These are phyloP conservation scores for Kalanchoe fedtschenkoi DNA, from an alignment of 164 flowering plant genomes.

Conservation along the genomic window DNA sequence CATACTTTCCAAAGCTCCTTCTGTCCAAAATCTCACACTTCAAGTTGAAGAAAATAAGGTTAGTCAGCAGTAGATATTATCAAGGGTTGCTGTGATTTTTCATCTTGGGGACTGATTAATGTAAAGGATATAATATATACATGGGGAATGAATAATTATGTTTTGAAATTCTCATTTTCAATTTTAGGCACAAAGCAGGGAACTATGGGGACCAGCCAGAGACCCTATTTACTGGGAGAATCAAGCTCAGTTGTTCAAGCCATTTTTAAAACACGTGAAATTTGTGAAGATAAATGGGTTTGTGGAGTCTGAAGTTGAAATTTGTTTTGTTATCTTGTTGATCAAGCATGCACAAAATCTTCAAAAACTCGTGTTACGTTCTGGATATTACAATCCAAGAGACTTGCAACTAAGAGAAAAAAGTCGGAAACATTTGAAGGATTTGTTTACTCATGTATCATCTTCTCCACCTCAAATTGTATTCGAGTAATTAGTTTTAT, in stretches of 20 bases:
- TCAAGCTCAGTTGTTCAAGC: constrained; percentile 20
- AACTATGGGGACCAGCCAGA: constrained; percentile 29
- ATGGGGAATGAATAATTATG: background rate
- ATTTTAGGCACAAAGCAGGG: constrained; percentile 29
- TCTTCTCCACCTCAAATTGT: constrained; percentile 11
- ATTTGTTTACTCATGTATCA: constrained; percentile 14
- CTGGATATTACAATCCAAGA: constrained; percentile 14
- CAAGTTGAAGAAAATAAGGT: constrained; percentile 8
- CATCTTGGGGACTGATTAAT: too few relatives aligned
- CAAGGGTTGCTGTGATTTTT: too few relatives aligned
- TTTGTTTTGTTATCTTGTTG: constrained; percentile 36
- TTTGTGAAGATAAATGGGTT: constrained; percentile 37
- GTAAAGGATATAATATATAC: background rate
- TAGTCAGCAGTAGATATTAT: background rate
- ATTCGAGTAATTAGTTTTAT: constrained; percentile 12
- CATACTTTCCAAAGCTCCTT: constrained; percentile 26
- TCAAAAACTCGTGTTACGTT: constrained; percentile 25
- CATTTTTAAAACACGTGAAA: constrained; percentile 30
- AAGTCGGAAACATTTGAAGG: constrained; percentile 33
- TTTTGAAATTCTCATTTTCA: background rate
- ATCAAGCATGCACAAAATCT: constrained; percentile 40
- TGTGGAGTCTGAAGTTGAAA: constrained; percentile 28
- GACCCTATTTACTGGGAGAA: constrained; percentile 43
- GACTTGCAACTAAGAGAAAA: constrained; percentile 21
- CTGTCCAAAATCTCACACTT: constrained; percentile 24